A percentile compares a stretch with the other conserved stretches of the same genome.
Conservation (phyloP, 768 basidiomycete species). For the Russula foetens region DNA sequence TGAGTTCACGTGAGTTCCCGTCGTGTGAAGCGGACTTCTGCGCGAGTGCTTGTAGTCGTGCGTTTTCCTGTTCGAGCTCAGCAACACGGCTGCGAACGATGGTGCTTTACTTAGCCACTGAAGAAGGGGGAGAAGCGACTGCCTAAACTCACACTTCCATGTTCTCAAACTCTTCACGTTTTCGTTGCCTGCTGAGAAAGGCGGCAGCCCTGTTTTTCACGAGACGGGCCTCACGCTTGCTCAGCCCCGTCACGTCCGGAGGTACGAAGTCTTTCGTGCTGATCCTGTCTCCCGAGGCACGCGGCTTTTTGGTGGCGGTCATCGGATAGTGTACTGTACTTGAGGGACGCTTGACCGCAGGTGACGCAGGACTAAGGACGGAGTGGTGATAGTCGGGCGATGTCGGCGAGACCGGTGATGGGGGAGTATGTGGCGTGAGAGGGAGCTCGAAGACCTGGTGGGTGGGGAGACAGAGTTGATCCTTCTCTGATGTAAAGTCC, state of each 20-base stretch:
- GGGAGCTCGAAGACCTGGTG: slow-evolving; percentile 66
- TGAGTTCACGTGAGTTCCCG: slow-evolving; percentile 30
- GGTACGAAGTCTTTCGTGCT: slow-evolving; percentile 79
- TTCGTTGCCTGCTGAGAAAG: slow-evolving; percentile 84
- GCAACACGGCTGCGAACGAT: slow-evolving; percentile 57
- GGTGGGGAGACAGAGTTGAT: slow-evolving; percentile 56
- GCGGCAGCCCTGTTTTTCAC: slow-evolving; percentile 91
- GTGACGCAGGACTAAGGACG: slow-evolving; percentile 6
- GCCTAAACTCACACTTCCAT: slow-evolving; percentile 74
- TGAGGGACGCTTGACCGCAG: slow-evolving; percentile 24
- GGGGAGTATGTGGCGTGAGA: slow-evolving; percentile 27
- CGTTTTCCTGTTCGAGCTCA: slow-evolving; percentile 80
- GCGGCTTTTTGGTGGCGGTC: slow-evolving; percentile 35
- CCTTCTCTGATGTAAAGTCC: slow-evolving; percentile 35
- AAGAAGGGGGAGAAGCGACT: slow-evolving; percentile 9
- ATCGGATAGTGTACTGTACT: slow-evolving; percentile 24
- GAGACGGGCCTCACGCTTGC: slow-evolving; percentile 84
- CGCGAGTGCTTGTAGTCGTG: slow-evolving; percentile 54
- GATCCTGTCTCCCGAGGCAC: slow-evolving; percentile 40
- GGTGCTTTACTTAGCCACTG: neutral
- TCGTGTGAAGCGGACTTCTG: slow-evolving; percentile 33
- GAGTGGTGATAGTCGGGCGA: slow-evolving; percentile 23
- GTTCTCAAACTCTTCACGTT: slow-evolving; percentile 84
- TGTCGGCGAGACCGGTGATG: slow-evolving; percentile 27
- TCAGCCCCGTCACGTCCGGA: slow-evolving; percentile 80